A percentile compares a stretch with the other conserved stretches of the same genome.
Evolutionary conservation across 257 asterid genomes (phyloP).

Genomic region (Thymus mandschuricus): DNA sequence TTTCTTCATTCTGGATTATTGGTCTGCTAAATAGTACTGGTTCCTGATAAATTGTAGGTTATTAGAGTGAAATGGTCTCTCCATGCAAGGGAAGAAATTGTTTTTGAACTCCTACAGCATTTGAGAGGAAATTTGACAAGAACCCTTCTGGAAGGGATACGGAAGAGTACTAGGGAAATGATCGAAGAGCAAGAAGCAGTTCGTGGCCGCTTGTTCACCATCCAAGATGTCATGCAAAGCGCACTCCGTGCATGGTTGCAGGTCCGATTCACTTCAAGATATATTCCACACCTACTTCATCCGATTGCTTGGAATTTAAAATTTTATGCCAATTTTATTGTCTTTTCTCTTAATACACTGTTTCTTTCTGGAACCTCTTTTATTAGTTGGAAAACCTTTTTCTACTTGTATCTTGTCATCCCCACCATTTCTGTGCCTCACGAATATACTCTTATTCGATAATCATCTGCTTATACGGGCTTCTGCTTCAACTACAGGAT

Average conservation of each 20-base stretch:
- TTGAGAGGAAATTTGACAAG: conserved; percentile 71
- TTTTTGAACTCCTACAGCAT: conserved; percentile 92
- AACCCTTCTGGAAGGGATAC: conserved; percentile 67
- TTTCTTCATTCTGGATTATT: not conserved
- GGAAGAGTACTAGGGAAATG: conserved; percentile 89
- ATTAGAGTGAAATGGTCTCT: conserved; percentile 97
- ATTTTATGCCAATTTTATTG: not conserved
- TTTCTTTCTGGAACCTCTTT: not conserved
- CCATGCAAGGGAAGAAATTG: conserved; percentile 97
- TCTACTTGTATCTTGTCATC: not conserved
- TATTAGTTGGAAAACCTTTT: not conserved
- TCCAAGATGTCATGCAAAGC: conserved; percentile 99
- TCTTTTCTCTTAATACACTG: not conserved
- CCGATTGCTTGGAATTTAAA: not conserved
- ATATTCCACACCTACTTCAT: conserved; percentile 2
- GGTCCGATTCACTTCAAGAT: conserved; percentile 47
- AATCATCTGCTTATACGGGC: not conserved
- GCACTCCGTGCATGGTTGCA: conserved; percentile 93
- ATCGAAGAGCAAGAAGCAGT: conserved; percentile 99
- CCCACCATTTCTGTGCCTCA: not conserved
- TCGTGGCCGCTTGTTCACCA: conserved; percentile 93
- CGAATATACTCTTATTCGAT: not conserved
- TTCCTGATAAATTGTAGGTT: conserved; percentile 50
- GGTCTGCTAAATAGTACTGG: no score
- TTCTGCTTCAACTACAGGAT: conserved; percentile 54